These are phyloP conservation scores for Stereum hirsutum DNA, from an alignment of 1,284 basidiomycete genomes.

Conservation along the genomic window DNA sequence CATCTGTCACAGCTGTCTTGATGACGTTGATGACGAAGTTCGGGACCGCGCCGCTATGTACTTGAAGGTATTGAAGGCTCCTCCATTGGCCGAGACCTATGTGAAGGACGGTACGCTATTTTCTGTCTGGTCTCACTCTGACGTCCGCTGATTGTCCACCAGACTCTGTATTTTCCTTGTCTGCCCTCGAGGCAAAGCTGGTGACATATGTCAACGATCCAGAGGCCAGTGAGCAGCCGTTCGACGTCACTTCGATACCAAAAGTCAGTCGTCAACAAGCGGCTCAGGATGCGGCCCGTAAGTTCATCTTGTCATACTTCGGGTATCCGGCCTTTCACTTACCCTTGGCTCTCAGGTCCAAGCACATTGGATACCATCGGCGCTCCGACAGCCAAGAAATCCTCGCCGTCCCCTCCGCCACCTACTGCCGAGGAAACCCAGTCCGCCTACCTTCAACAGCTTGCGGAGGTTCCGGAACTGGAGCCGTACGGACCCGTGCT, in stretches of 20 bases:
- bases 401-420: slow-evolving; percentile 55
- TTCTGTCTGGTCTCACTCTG: background rate
- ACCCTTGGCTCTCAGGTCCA: slow-evolving; percentile 42
- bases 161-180: slow-evolving; percentile 91
- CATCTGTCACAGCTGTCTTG: slow-evolving; percentile 65
- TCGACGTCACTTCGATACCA: slow-evolving; percentile 78
- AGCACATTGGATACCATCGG: slow-evolving; percentile 78
- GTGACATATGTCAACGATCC: slow-evolving; percentile 86
- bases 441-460: slow-evolving; percentile 81
- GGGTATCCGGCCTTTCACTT: slow-evolving; percentile 4
- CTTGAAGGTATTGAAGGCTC: slow-evolving; percentile 77
- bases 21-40: slow-evolving; percentile 99
- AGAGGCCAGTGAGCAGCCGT: slow-evolving; percentile 55
- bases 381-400: slow-evolving; percentile 53
- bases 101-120: slow-evolving; percentile 75
- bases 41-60: slow-evolving; percentile 96
- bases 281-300: slow-evolving; percentile 77
- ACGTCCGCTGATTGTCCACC: slow-evolving; percentile 7
- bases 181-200: slow-evolving; percentile 79
- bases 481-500: slow-evolving; percentile 80
- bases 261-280: slow-evolving; percentile 89
- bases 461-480: slow-evolving; percentile 83
- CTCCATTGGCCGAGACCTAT: slow-evolving; percentile 75
- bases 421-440: slow-evolving; percentile 76
- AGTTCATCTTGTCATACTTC: slow-evolving; percentile 20